A percentile compares a stretch with the other conserved stretches of the same genome.
phyloP scores from a whole-genome alignment of 352 stramenopile species.

The Phytopythium aichiense region DNA sequence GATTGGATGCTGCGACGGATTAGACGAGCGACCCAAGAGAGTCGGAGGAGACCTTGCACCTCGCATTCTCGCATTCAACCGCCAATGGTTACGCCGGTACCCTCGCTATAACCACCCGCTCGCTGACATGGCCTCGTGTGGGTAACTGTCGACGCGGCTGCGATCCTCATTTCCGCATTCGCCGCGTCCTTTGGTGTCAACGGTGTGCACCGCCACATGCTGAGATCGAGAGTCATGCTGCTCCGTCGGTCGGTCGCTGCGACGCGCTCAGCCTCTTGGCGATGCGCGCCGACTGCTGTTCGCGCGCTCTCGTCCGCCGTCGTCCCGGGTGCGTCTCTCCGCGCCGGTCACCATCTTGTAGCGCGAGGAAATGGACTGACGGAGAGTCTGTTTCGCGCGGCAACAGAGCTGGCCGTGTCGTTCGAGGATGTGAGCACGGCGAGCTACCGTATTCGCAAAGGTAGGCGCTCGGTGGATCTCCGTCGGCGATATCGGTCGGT shows the following conservation, averaged over 20 bases:
- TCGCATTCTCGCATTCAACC: not conserved
- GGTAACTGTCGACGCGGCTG: not conserved
- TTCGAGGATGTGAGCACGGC: slow-evolving; percentile 95
- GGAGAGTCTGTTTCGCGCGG: too few relatives aligned
- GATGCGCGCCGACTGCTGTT: not conserved
- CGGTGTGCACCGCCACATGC: not conserved
- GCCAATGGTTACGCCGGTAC: not conserved
- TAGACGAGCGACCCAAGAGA: not conserved
- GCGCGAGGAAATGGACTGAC: too few relatives aligned
- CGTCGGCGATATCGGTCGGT: not conserved
- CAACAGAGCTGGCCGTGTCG: slow-evolving; percentile 54
- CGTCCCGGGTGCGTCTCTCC: not conserved
- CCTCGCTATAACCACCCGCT: too few relatives aligned
- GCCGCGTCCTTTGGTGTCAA: not conserved
- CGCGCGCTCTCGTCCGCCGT: not conserved
- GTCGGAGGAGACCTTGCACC: not conserved
- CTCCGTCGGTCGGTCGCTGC: not conserved
- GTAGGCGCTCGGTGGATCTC: slow-evolving; percentile 8
- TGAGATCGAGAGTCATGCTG: not conserved
- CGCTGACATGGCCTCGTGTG: not conserved
- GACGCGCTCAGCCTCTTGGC: not conserved
- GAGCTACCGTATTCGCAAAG: slow-evolving; percentile 91
- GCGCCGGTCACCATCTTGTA: not conserved
- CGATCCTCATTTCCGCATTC: not conserved
- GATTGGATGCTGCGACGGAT: slow-evolving; percentile 1